Base-by-base conservation (phyloP, 2,329 filamentous ascomycete species). In the Aspergillus sp. region DNA sequence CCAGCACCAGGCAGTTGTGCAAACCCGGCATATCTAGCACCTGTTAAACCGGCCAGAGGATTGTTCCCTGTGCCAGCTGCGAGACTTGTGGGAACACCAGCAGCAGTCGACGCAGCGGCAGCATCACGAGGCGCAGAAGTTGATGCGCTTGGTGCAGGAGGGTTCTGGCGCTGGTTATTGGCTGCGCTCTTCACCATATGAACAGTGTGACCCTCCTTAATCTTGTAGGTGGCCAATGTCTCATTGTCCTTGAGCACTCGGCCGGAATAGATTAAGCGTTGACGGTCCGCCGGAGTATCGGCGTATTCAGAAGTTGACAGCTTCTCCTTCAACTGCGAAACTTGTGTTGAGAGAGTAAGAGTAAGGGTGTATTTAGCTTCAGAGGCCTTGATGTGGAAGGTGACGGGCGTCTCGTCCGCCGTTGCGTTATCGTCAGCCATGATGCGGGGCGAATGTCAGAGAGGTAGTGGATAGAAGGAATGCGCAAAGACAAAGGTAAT, bases 341-440 rank as follows among this genome's bases (percentile, higher is more conserved):
- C 85, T 6, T 85, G 86, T 43, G 85, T 88, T 32, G 82, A 80
- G 56, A 86, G 79, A 49, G 86, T 72, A 63, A 97, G 84, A 48
- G 89, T 94, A 65, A 98, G 76, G 45, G 81, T 84, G 65, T 89
- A 90, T 69, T 86, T 89, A 66, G 81, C 83, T 65, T 96, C 90
- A 60, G 89, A 90, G n/a, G 88, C 88, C 77, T 97, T 98, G 72
- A 98, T 85, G 74, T 90, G 93, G 81, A 98, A 97, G 68, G 88
- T 95, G 73, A 98, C 75, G 61, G 90, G 84, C 62, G 84, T 74
- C 63, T 90, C 88, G 60, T 82, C 78, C 48, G 75, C 67, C 61
- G 74, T 44, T 50, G 62, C 53, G 49, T 58, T 62, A 47, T 70
- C 67, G 51, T 71, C 68, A 50, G 68, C 67, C 69, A 72, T 72